phyloP scores from a whole-genome alignment of 371 early-diverging fungal species.

The Fennellomyces sp. region DNA sequence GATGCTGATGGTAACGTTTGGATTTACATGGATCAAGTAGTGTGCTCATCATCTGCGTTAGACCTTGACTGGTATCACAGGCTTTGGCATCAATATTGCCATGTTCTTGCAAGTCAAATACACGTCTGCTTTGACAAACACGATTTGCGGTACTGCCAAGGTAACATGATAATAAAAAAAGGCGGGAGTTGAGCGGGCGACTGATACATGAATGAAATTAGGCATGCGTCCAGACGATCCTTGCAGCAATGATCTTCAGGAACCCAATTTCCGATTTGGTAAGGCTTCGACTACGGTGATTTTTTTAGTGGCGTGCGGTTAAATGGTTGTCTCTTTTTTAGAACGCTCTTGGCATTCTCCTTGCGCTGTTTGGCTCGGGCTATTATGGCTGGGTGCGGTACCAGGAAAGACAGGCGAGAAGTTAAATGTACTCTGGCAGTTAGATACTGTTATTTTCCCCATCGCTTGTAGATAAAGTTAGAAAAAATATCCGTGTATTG shows the following conservation, averaged over 20 bases:
- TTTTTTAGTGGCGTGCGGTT: slow-evolving; percentile 9
- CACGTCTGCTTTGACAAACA: slow-evolving; percentile 77
- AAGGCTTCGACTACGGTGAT: too few relatives aligned
- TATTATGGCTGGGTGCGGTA: slow-evolving; percentile 74
- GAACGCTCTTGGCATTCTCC: slow-evolving; percentile 71
- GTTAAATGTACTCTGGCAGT: background rate
- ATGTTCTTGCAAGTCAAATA: slow-evolving; percentile 81
- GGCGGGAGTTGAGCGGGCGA: background rate
- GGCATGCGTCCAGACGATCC: slow-evolving; percentile 72
- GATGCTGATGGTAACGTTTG: slow-evolving; percentile 62
- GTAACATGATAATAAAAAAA: slow-evolving; percentile 12
- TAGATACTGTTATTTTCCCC: background rate
- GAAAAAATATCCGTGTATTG: background rate
- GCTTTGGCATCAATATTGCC: slow-evolving; percentile 77
- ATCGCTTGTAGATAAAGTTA: background rate
- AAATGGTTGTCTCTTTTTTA: slow-evolving; percentile 15
- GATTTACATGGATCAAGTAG: background rate
- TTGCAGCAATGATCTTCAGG: slow-evolving; percentile 69
- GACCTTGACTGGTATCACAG: slow-evolving; percentile 70
- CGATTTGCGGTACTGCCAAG: slow-evolving; percentile 82
- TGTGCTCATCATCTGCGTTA: slow-evolving; percentile 2
- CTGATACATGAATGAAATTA: slow-evolving; percentile 11
- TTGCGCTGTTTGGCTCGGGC: slow-evolving; percentile 70
- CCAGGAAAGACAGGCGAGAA: slow-evolving; percentile 56
- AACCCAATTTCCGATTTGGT: slow-evolving; percentile 70